A percentile compares a stretch with the other conserved stretches of the same genome.
phyloP scores from a whole-genome alignment of 148 eudicot species.

The Spergularia bocconei region DNA sequence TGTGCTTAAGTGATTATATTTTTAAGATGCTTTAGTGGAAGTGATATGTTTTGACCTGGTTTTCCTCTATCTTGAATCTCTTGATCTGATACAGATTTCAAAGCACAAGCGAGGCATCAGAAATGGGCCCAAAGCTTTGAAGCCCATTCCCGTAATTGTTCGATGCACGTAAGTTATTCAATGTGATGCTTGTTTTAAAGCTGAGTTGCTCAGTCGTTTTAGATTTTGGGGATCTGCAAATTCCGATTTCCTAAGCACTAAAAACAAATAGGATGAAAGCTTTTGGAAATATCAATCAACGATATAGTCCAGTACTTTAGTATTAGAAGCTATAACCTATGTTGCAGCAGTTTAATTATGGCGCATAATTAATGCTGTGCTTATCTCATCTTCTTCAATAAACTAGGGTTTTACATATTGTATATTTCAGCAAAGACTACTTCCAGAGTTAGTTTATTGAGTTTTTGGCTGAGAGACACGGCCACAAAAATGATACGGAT shows the following conservation, averaged over 20 bases:
- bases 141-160: conserved; percentile 81
- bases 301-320: background rate
- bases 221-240: background rate
- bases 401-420: too few relatives aligned
- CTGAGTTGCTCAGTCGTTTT: background rate
- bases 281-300: background rate
- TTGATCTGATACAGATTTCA: conserved; percentile 47
- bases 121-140: conserved; percentile 91
- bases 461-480: too few relatives aligned
- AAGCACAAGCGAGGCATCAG: conserved; percentile 76
- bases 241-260: background rate
- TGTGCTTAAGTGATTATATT: background rate
- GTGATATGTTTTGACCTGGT: background rate
- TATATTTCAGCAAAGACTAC: too few relatives aligned
- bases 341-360: too few relatives aligned
- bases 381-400: too few relatives aligned
- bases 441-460: too few relatives aligned
- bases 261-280: background rate
- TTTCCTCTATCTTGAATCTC: background rate
- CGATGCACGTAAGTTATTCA: conserved; percentile 73
- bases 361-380: too few relatives aligned
- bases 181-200: background rate
- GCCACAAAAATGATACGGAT: too few relatives aligned
- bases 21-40: background rate
- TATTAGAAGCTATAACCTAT: background rate